Conservation (phyloP, 2,329 filamentous ascomycete genomes). For the Epichloe amarillans region DNA sequence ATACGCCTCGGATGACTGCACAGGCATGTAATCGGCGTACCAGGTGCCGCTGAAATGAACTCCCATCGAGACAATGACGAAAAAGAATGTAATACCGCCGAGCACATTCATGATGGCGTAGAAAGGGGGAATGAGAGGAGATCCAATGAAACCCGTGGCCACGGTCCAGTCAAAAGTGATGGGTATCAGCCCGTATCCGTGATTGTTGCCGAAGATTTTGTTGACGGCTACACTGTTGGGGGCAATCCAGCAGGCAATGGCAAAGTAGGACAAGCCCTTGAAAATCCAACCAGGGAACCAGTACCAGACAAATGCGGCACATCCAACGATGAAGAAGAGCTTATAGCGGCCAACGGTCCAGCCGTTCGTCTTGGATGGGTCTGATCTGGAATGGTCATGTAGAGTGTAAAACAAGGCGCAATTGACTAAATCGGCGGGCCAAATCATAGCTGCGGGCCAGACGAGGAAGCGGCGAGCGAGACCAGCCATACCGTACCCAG, state of each 20-base stretch:
- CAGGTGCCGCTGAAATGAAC: constrained; percentile 44
- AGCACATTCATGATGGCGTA: constrained; percentile 42
- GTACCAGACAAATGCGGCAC: constrained; percentile 39
- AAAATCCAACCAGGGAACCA: constrained; percentile 52
- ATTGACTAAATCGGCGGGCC: constrained; percentile 41
- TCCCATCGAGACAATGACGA: constrained; percentile 42
- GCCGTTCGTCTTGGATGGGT: constrained; percentile 39
- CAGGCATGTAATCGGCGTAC: constrained; percentile 47
- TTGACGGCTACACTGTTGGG: constrained; percentile 47
- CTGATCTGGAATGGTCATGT: constrained; percentile 30
- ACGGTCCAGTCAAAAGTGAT: constrained; percentile 44
- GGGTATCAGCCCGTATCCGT: constrained; percentile 45
- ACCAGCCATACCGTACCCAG: constrained; percentile 45
- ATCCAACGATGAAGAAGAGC: constrained; percentile 46
- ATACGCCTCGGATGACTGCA: constrained; percentile 46
- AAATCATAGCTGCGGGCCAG: constrained; percentile 43
- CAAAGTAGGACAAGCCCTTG: constrained; percentile 48
- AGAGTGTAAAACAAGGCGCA: constrained; percentile 37
- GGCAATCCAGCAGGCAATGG: constrained; percentile 48
- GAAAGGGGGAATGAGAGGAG: constrained; percentile 39
- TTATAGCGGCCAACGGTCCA: constrained; percentile 52
- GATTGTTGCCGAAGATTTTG: constrained; percentile 47
- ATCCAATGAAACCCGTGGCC: constrained; percentile 34
- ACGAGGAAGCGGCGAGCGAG: constrained; percentile 39
- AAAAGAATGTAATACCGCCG: constrained; percentile 39